Evolutionary conservation across 2,329 filamentous ascomycete species (phyloP).

Genomic region (Colletotrichum sp.): DNA sequence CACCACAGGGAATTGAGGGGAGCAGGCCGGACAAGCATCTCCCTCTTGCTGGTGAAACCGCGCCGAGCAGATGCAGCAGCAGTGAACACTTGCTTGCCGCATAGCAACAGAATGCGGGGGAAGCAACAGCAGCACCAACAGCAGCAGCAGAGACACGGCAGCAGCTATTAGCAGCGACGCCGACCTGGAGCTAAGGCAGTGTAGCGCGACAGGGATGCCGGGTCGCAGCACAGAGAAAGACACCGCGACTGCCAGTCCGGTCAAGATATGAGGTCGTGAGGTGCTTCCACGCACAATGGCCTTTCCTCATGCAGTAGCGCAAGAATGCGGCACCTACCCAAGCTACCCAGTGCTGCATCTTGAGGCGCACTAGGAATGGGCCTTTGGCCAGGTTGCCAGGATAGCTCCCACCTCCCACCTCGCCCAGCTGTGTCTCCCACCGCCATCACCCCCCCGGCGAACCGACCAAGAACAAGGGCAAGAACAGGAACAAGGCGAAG

Average conservation of each 20-base stretch:
- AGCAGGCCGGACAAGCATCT: neutral
- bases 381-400: neutral
- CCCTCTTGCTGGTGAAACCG: neutral
- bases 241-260: neutral
- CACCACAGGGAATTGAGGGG: neutral
- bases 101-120: constrained; percentile 10
- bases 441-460: neutral
- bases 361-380: neutral
- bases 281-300: neutral
- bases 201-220: neutral
- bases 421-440: neutral
- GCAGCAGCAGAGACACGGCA: neutral
- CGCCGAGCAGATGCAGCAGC: neutral
- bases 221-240: neutral
- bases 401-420: neutral
- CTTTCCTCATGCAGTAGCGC: neutral
- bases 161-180: neutral
- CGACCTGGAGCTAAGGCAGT: neutral
- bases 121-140: neutral
- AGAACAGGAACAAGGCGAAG: neutral
- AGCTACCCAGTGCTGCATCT: neutral
- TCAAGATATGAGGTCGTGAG: neutral
- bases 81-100: neutral
- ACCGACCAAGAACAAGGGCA: neutral
- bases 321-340: neutral